Evolutionary conservation across 2,329 filamentous ascomycete genomes (phyloP), one percentile per base, ranked within the genome.

Genomic region (Aaosphaeria pasadenensis): DNA sequence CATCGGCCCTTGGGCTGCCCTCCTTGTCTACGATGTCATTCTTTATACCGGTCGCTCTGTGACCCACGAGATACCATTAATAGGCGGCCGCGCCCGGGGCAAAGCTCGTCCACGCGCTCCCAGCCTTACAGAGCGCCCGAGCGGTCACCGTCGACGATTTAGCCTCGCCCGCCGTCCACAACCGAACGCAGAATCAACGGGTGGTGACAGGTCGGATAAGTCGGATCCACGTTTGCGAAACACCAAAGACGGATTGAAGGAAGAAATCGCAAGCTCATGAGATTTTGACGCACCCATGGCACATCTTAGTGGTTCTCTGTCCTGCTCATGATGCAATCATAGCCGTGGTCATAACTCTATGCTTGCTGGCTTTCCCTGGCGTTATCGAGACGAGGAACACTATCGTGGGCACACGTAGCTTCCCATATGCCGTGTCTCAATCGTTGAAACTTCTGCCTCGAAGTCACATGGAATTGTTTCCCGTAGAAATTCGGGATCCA

Each of bases 21-120:
- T 87, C 33, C 72, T 88, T 52, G 47, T 83, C 53, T 87, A 87
- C 71, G 85, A 88, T 62, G 65, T 85, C 46, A 53, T 80, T 28
- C 75, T 87, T 39, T 88, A 86, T 67, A 54, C 82, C 49, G 80
- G 78, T 64, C 82, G 85, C 50, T 73, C 78, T 11, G 60, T 77
- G 9, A 76, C 76, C 39, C 81, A 85, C 64, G 78, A 85, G 51
- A 67, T 86, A 2, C 84, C 84, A 1, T 62, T 79, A 30, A 58
- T 85, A 42, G 84, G 84, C 4, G 84, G 84, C 5, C 73, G 83
- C 55, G 83, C 83, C 32, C 74, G 78, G 48, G 83, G 84, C 5
- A 76, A 77, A 55, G 75, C 77, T 48, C 73, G 81, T 52, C 85
- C 85, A 5, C 74, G 82, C 53, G 83, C 82, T 33, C 84, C 84